A percentile compares a stretch with the other conserved stretches of the same genome.
These are phyloP conservation scores for Lolium rigidum DNA, from an alignment of 176 grass and related monocot genomes.

Conservation along the genomic window DNA sequence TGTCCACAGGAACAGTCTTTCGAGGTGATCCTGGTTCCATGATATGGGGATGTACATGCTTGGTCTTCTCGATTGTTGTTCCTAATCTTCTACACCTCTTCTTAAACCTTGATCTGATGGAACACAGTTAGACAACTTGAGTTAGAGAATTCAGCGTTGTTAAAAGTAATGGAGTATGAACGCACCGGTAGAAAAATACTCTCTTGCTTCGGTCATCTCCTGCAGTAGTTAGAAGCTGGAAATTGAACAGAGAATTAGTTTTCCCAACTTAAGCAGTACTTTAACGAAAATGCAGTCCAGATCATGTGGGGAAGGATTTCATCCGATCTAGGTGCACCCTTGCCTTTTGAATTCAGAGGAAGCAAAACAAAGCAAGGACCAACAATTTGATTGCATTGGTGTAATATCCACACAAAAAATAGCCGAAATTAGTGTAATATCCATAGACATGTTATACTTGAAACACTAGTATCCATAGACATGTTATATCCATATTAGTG, in stretches of 20 bases:
- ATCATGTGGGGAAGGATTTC: not conserved
- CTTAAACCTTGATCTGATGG: slow-evolving; percentile 63
- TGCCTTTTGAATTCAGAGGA: slow-evolving; percentile 29
- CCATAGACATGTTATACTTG: too few species aligned
- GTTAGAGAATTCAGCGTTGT: slow-evolving; percentile 7
- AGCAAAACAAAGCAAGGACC: slow-evolving; percentile 29
- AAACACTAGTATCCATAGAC: too few species aligned
- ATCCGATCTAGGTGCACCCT: not conserved
- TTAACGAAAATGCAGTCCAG: slow-evolving; percentile 14
- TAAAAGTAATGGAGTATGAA: slow-evolving; percentile 14
- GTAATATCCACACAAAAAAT: not conserved
- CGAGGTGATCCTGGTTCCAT: slow-evolving; percentile 56
- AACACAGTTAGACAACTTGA: slow-evolving; percentile 35
- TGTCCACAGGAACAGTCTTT: slow-evolving; percentile 54
- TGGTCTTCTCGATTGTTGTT: slow-evolving; percentile 31
- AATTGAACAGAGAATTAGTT: slow-evolving; percentile 41
- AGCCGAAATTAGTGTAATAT: too few species aligned
- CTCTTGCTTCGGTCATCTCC: slow-evolving; percentile 61
- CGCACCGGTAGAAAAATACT: slow-evolving; percentile 77
- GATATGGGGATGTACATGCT: not conserved
- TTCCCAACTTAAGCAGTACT: slow-evolving; percentile 14
- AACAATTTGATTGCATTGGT: not conserved
- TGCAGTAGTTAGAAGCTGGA: slow-evolving; percentile 58
- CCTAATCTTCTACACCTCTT: slow-evolving; percentile 48
- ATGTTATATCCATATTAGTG: not conserved